Conservation (phyloP, 441 rosid species). For the Pelargonium myrrhifolium region DNA sequence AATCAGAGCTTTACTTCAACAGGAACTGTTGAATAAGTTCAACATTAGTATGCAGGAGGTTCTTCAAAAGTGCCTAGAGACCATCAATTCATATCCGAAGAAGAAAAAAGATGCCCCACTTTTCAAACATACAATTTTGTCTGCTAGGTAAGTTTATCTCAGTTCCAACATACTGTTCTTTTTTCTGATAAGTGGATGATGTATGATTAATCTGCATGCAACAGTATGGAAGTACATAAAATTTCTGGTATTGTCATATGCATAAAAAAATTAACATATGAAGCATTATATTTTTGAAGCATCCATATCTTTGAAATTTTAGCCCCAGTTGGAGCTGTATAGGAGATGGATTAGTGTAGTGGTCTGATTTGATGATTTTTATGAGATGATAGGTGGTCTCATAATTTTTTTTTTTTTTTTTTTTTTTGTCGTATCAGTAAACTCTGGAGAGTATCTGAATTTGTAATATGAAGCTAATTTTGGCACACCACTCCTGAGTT, state of each 20-base stretch:
- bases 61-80: constrained; percentile 63
- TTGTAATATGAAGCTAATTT: neutral
- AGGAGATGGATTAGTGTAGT: neutral
- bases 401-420: no score
- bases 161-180: neutral
- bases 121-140: constrained; percentile 44
- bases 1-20: constrained; percentile 25
- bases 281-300: neutral
- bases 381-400: neutral
- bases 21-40: constrained; percentile 56
- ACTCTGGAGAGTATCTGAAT: neutral
- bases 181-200: neutral
- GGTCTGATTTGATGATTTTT: neutral
- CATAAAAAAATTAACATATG: neutral
- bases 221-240: no score
- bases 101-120: constrained; percentile 45
- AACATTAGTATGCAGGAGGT: constrained; percentile 51
- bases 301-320: neutral
- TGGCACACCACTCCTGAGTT: neutral
- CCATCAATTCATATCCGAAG: constrained; percentile 42
- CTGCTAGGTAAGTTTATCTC: constrained; percentile 47
- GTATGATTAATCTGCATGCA: no score
- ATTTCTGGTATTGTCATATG: no score
- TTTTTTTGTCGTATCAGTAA: no score
- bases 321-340: neutral